These are phyloP conservation scores for Hypholoma sublateritium DNA, from an alignment of 768 basidiomycete species.

Conservation along the genomic window DNA sequence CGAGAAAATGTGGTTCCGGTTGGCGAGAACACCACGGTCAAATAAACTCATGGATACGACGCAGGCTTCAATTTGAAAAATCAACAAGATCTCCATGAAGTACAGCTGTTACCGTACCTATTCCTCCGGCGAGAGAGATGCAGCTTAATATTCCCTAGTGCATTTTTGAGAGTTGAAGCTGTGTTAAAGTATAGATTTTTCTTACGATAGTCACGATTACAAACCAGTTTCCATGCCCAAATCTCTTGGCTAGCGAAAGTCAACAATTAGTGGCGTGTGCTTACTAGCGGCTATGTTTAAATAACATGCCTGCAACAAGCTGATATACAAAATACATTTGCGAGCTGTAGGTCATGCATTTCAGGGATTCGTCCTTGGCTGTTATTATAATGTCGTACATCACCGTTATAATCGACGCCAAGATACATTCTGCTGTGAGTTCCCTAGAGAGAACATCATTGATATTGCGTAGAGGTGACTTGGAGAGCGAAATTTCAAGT, in stretches of 20 bases:
- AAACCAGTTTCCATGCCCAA: background rate
- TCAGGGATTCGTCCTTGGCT: background rate
- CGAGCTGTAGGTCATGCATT: background rate
- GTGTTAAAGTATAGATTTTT: background rate
- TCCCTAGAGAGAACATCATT: background rate
- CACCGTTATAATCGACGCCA: background rate
- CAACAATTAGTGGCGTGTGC: too few relatives aligned
- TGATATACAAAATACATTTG: conserved; percentile 6
- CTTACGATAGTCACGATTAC: background rate
- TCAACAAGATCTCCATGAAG: too few relatives aligned
- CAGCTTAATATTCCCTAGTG: background rate
- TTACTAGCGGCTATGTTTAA: background rate
- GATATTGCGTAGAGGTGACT: background rate
- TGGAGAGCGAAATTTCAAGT: background rate
- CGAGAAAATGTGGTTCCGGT: background rate
- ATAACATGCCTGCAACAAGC: background rate
- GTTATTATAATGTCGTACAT: background rate
- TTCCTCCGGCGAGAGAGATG: background rate
- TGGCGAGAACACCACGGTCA: background rate
- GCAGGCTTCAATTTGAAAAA: background rate
- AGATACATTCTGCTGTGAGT: conserved; percentile 1
- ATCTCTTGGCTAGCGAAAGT: background rate
- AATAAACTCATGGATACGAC: conserved; percentile 1
- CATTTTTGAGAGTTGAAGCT: background rate
- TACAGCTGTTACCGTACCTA: background rate